Percentiles rank a stretch among this genome's conserved stretches.
phyloP scores from a whole-genome alignment of 2,329 filamentous ascomycete species.

The Alternaria consortialis region DNA sequence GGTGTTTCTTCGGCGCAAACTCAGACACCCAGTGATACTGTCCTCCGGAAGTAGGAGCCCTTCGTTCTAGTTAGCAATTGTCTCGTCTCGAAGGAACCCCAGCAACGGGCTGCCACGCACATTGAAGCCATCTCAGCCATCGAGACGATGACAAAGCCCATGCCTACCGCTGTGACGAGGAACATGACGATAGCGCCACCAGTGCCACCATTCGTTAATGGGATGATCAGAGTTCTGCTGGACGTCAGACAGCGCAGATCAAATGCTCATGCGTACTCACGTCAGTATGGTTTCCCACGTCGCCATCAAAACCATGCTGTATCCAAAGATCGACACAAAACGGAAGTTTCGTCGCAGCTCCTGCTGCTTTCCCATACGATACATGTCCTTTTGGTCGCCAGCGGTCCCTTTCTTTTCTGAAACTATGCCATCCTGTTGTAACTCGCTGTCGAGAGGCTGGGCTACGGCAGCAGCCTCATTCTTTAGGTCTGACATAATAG shows the following conservation, averaged over 20 bases:
- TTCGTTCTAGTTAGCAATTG: no score
- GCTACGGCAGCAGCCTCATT: neutral
- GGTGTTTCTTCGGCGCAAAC: constrained; percentile 34
- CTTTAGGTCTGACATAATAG: constrained; percentile 1
- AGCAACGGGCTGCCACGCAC: neutral
- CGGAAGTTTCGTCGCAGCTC: constrained; percentile 39
- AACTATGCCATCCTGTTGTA: neutral
- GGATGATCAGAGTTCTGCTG: constrained; percentile 27
- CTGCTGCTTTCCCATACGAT: constrained; percentile 42
- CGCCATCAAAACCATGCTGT: constrained; percentile 38
- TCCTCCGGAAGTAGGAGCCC: constrained; percentile 36
- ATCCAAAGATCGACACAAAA: constrained; percentile 41
- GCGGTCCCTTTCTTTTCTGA: constrained; percentile 32
- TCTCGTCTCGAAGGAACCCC: no score
- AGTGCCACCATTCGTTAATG: constrained; percentile 40
- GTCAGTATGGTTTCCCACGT: constrained; percentile 38
- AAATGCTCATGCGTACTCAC: constrained; percentile 10
- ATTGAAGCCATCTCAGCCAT: constrained; percentile 45
- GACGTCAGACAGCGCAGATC: neutral
- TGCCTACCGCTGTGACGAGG: constrained; percentile 31
- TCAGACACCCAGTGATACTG: constrained; percentile 45
- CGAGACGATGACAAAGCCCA: constrained; percentile 34
- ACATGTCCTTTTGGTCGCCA: constrained; percentile 36
- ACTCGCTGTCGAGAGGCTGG: constrained; percentile 18
- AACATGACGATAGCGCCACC: constrained; percentile 38